phyloP scores from a whole-genome alignment of 441 rosid species.

The Mallotus repandus region DNA sequence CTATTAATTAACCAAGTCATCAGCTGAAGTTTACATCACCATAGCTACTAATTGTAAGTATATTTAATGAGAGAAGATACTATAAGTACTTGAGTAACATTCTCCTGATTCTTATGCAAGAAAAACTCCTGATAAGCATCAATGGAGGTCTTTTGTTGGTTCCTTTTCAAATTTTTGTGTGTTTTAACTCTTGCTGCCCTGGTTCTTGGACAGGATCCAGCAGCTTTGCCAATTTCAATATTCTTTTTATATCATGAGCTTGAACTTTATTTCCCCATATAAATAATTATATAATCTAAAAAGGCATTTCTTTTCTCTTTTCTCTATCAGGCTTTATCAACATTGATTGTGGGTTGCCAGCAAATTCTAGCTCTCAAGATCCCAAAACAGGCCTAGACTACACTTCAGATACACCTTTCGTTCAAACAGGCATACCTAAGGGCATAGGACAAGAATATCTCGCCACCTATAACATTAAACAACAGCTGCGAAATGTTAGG shows the following conservation, averaged over 20 bases:
- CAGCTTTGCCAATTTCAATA: slow-evolving; percentile 8
- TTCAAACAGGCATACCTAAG: slow-evolving; percentile 23
- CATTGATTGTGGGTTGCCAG: slow-evolving; percentile 36
- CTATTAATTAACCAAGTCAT: no score
- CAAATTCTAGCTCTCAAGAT: slow-evolving; percentile 24
- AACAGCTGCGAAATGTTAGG: slow-evolving; percentile 18
- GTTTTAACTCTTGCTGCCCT: background rate
- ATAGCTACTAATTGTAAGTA: no score
- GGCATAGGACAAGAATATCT: slow-evolving; percentile 5
- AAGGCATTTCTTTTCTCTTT: background rate
- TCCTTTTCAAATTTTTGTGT: background rate
- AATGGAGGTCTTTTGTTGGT: background rate
- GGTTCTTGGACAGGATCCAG: slow-evolving; percentile 29
- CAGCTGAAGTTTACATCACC: no score
- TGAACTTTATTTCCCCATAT: background rate
- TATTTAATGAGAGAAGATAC: no score
- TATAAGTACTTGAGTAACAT: no score
- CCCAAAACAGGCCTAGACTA: slow-evolving; percentile 16
- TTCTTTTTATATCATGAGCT: background rate
- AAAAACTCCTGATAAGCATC: no score
- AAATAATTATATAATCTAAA: no score
- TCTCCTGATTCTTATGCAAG: background rate
- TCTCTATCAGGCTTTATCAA: slow-evolving; percentile 35
- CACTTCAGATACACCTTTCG: slow-evolving; percentile 22
- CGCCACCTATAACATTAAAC: background rate